phyloP scores from a whole-genome alignment of 2,329 filamentous ascomycete species.

The Pyrenochaeta sp. region DNA sequence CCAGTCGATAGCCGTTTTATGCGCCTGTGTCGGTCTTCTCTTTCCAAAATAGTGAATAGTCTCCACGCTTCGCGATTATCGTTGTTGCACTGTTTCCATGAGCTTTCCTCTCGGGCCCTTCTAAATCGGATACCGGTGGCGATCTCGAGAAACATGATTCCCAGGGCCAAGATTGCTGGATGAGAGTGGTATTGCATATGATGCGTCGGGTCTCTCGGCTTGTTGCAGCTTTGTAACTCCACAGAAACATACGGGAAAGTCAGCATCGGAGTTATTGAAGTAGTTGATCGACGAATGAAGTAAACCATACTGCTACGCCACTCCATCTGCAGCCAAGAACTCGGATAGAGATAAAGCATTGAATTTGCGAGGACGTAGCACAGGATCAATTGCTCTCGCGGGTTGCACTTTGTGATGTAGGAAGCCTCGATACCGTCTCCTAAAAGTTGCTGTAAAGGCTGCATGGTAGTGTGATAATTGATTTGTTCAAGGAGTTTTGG shows the following conservation, averaged over 20 bases:
- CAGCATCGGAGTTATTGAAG: background rate
- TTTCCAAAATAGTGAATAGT: background rate
- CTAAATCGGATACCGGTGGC: background rate
- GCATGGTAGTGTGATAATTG: background rate
- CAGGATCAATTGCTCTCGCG: background rate
- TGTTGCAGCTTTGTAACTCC: background rate
- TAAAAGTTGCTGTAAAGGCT: background rate
- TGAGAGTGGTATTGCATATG: background rate
- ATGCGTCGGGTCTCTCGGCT: background rate
- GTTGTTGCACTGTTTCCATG: background rate
- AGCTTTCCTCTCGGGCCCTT: background rate
- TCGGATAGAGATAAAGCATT: background rate
- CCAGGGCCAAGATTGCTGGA: background rate
- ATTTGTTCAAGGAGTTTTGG: background rate
- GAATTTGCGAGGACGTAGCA: constrained; percentile 1
- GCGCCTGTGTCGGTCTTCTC: background rate
- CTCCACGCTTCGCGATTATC: background rate
- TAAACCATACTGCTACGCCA: background rate
- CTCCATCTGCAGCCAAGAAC: background rate
- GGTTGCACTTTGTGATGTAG: background rate
- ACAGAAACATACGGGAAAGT: background rate
- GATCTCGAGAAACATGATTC: constrained; percentile 1
- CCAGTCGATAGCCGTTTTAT: background rate
- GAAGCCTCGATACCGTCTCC: background rate
- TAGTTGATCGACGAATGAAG: background rate